These are phyloP conservation scores for Setaria italica DNA, from an alignment of 202 grass and related monocot genomes.

Conservation along the genomic window DNA sequence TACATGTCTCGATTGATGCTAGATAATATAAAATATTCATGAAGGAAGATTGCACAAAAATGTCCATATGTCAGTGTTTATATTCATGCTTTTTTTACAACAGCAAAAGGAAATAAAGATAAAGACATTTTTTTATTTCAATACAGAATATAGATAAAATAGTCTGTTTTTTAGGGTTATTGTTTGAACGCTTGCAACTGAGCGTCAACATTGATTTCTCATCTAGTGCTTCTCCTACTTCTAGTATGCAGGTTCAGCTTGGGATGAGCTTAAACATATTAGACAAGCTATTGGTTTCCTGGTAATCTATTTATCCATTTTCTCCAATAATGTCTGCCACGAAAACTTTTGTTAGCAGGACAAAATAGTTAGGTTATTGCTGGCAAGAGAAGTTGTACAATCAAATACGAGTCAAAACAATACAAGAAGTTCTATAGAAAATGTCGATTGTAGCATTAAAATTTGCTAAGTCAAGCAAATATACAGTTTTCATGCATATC, in stretches of 20 bases:
- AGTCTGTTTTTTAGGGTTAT: neutral
- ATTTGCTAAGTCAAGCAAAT: slow-evolving; percentile 28
- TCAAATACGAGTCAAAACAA: slow-evolving; percentile 5
- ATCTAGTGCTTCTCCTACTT: slow-evolving; percentile 46
- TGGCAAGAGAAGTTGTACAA: slow-evolving; percentile 4
- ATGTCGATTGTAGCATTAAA: slow-evolving; percentile 16
- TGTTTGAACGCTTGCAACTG: neutral
- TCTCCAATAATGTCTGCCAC: slow-evolving; percentile 27
- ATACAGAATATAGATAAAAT: slow-evolving; percentile 8
- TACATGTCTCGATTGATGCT: slow-evolving; percentile 30
- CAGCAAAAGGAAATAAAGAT: slow-evolving; percentile 32
- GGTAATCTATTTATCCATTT: slow-evolving; percentile 60
- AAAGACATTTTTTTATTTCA: slow-evolving; percentile 4
- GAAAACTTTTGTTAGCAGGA: slow-evolving; percentile 15
- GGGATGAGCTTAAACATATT: slow-evolving; percentile 99
- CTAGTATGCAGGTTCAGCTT: slow-evolving; percentile 94
- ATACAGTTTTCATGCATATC: slow-evolving; percentile 31
- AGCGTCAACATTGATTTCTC: slow-evolving; percentile 34
- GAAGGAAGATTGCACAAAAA: slow-evolving; percentile 14
- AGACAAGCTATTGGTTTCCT: slow-evolving; percentile 98
- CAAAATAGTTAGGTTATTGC: neutral
- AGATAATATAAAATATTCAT: slow-evolving; percentile 37
- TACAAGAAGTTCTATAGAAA: slow-evolving; percentile 19
- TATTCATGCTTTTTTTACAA: slow-evolving; percentile 19
- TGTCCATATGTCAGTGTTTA: slow-evolving; percentile 32